Base-by-base conservation (phyloP, 148 eudicot genomes). In the Fagopyrum homotropicum region DNA sequence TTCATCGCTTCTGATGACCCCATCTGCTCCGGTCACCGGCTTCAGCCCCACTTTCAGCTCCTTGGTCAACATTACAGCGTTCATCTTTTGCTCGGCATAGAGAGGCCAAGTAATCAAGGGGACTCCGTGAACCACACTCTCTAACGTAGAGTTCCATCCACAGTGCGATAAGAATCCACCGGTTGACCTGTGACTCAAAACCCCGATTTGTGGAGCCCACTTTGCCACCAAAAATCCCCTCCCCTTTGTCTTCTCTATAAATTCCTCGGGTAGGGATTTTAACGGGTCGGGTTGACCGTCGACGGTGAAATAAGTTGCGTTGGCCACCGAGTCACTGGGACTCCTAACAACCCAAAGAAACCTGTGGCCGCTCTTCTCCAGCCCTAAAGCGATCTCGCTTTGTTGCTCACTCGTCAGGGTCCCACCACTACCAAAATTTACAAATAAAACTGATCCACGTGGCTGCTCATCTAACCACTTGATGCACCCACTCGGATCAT, bases 391-490 rank as follows among this genome's bases (percentile, higher is more conserved):
- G 2, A 88, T 72, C 73, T 88, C 88, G 71, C 22, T 45, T 29
- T 85, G 56, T 56, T 89, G 92, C 48, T 79, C 80, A 51, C 22
- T 57, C 0, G 85, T 72, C 5, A 86, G 87, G 83, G 87, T 75
- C 84, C 92, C 92, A 74, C 86, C 90, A 57, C 90, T 86, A n/a
- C 92, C 92, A 54, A 89, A 89, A 0, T 89, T 84, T 6, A 89
- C 82, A 44, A 69, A 89, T 66, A 89, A 3, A 0, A 89, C 90
- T 0, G 90, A 86, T 9, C 88, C 88, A 77, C 78, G 75, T 60
- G 92, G 88, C 69, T 89, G 89, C 29, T 73, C 61, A 73, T 89
- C 87, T 78, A 89, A 63, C 90, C 92, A 89, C 14, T 55, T 79
- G 77, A 89, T 15, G 47, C 82, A 79, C n/a, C 17, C 74, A 4